These are phyloP conservation scores for Naganishia vaughanmartiniae DNA, from an alignment of 768 basidiomycete genomes.

Conservation along the genomic window DNA sequence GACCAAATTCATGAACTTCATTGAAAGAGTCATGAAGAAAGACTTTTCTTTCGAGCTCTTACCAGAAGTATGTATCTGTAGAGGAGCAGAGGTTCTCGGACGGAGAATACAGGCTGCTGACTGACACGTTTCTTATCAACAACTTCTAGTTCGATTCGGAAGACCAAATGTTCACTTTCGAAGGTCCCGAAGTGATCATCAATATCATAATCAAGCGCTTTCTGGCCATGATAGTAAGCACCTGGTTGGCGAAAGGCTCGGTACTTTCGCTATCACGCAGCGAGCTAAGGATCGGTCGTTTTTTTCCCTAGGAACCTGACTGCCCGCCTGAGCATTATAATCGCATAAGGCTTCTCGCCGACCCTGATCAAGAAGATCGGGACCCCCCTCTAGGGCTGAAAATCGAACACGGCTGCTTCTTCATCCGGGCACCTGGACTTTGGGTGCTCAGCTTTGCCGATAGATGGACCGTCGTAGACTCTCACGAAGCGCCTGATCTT, in stretches of 20 bases:
- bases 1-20: background rate
- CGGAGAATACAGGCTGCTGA: too few relatives aligned
- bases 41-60: background rate
- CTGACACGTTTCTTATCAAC: too few relatives aligned
- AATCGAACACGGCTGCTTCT: background rate
- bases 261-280: background rate
- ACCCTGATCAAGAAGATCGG: background rate
- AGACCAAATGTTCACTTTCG: background rate
- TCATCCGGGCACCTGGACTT: background rate
- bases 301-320: background rate
- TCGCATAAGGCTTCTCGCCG: background rate
- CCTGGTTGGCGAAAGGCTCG: background rate
- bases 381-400: background rate
- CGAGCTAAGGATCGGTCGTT: background rate
- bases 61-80: background rate
- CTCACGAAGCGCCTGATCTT: background rate
- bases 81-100: too few relatives aligned
- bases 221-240: background rate
- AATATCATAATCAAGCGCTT: background rate
- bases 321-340: background rate
- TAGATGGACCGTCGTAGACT: background rate
- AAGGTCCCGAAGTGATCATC: background rate
- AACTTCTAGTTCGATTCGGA: too few relatives aligned
- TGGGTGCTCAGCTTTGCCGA: background rate
- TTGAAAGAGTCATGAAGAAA: background rate